Percentiles rank a stretch among this genome's conserved stretches.
These are phyloP conservation scores for Tolypocladium amazonense DNA, from an alignment of 2,329 filamentous ascomycete genomes.

Conservation along the genomic window DNA sequence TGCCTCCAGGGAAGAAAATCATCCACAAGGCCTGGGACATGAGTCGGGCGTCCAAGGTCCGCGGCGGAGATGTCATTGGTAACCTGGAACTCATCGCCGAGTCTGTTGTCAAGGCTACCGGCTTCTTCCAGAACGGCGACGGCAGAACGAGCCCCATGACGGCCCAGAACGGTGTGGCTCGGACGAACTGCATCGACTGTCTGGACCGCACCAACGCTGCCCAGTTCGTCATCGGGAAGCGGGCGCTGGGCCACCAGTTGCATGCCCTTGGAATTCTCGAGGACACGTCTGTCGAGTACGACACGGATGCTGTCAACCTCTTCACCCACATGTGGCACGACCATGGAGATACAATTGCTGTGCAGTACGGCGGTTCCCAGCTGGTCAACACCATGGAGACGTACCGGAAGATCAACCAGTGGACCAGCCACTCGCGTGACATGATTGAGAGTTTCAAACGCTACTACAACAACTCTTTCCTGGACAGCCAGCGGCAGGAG, in stretches of 20 bases:
- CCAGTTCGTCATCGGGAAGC: conserved; percentile 94
- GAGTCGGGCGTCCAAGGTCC: conserved; percentile 86
- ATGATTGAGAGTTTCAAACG: conserved; percentile 99
- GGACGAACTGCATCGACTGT: conserved; percentile 97
- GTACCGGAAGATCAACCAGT: conserved; percentile 97
- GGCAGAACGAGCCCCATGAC: conserved; percentile 49
- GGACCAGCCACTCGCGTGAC: conserved; percentile 93
- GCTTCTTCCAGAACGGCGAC: conserved; percentile 92
- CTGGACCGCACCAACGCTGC: conserved; percentile 94
- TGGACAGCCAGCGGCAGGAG: conserved; percentile 95
- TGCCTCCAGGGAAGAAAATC: conserved; percentile 75
- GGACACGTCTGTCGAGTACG: conserved; percentile 72
- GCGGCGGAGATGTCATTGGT: conserved; percentile 88
- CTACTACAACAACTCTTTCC: conserved; percentile 97
- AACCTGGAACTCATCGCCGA: conserved; percentile 85
- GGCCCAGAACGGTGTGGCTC: conserved; percentile 83
- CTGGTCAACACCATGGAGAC: conserved; percentile 99
- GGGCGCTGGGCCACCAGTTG: conserved; percentile 82
- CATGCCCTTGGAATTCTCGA: conserved; percentile 83
- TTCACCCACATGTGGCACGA: conserved; percentile 99
- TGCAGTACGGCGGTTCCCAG: conserved; percentile 95
- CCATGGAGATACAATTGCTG: conserved; percentile 93
- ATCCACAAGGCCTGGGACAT: conserved; percentile 96
- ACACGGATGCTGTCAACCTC: conserved; percentile 89
- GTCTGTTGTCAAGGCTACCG: conserved; percentile 72